Evolutionary conservation across 1,284 basidiomycete species (phyloP).

Genomic region (Irpex rosettiformis): DNA sequence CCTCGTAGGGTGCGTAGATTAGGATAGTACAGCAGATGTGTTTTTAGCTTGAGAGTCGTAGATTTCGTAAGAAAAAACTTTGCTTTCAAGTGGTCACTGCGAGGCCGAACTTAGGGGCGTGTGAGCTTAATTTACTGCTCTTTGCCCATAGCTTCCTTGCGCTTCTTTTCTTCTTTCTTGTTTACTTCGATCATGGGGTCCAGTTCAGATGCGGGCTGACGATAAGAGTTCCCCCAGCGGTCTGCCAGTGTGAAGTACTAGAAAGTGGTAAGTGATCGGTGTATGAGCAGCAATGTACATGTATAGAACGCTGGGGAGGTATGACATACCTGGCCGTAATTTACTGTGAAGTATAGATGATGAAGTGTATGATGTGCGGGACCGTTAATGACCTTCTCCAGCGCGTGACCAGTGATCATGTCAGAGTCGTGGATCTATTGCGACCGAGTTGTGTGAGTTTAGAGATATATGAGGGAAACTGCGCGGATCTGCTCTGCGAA

Average conservation of each 20-base stretch:
- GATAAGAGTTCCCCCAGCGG: constrained; percentile 80
- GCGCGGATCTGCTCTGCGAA: constrained; percentile 13
- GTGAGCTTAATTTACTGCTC: constrained; percentile 10
- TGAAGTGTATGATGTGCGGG: constrained; percentile 98
- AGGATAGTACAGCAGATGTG: constrained; percentile 2
- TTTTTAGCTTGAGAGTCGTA: no score
- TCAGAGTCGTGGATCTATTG: constrained; percentile 96
- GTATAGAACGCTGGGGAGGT: background rate
- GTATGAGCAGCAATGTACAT: no score
- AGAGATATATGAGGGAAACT: constrained; percentile 6
- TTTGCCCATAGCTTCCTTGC: constrained; percentile 18
- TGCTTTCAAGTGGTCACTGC: no score
- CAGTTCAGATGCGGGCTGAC: constrained; percentile 78
- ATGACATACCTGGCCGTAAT: constrained; percentile 79
- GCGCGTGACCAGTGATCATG: constrained; percentile 92
- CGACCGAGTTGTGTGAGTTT: background rate
- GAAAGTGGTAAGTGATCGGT: constrained; percentile 19
- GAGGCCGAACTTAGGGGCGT: background rate
- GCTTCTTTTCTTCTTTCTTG: constrained; percentile 21
- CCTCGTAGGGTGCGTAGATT: background rate
- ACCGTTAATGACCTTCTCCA: constrained; percentile 93
- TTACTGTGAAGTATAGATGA: constrained; percentile 94
- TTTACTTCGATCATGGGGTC: constrained; percentile 81
- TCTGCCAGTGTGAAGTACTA: constrained; percentile 98
- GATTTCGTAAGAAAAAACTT: no score